Evolutionary conservation across 2,329 filamentous ascomycete species (phyloP), one percentile per base, ranked within the genome.

Genomic region (Ascosphaera acerosa): DNA sequence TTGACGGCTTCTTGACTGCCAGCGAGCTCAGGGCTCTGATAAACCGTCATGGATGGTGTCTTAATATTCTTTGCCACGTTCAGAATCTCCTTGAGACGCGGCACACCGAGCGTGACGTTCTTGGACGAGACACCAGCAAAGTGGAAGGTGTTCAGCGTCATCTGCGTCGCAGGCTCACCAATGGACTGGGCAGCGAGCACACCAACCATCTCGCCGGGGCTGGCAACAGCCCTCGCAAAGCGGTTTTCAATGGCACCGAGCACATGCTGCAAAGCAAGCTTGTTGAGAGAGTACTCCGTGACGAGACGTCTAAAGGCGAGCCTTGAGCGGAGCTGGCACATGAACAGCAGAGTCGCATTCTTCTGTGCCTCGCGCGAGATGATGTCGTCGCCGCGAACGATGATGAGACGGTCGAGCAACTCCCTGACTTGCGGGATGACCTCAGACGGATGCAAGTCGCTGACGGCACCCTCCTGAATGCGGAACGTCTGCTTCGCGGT

Each of bases 71-170:
- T 82, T 0, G 89, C 87, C 35, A 97, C 71, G 51, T 97, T 97
- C 35, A 97, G 64, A 69, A 97, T 97, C 59, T 97, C 87, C 65
- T 97, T 97, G 31, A 97, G 68, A 70, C 87, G 84, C 27, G 87
- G 87, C 27, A 97, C 87, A 80, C 87, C 87, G 30, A 97, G 72
- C 0, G 87, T 97, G 33, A 97, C 84, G 63, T 97, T 97, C 73
- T 97, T 97, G 15, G 84, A 91, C 22, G 89, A 91, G 37, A 97
- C 81, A 91, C 87, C 87, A 53, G 87, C 82, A 53, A 97, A 97
- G 63, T 97, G 87, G 75, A 97, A 97, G 15, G 87, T 97, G 59
- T 97, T 97, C 37, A 97, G 59, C 1, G 87, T 97, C 87, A 97
- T 97, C 61, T 97, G 87, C 1, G 87, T 97, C 15, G 87, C 89